Base-by-base conservation (phyloP, 805 yeast species). In the Metschnikowia cerradonensis region DNA sequence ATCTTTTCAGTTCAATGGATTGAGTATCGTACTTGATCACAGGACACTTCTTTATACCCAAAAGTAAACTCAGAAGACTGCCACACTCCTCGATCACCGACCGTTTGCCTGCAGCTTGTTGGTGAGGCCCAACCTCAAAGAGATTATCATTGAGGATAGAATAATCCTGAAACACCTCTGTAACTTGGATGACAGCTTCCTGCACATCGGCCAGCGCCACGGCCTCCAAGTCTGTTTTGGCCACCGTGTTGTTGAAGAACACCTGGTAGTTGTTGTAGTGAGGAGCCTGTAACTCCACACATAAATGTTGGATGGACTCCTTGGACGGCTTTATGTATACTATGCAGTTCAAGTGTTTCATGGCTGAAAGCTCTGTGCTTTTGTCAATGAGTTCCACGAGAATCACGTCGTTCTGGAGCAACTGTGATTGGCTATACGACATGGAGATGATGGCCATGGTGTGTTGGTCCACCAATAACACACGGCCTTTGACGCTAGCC, bases 171-270 rank as follows among this genome's bases (percentile, higher is more conserved):
- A 90, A 94, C 37, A 91, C 64, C 63, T 94, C 99, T 47, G 86
- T 82, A 4, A 94, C 90, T 52, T 80, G 80, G 4, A 77, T 71
- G 8, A 94, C 86, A 8, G 83, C 81, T 64, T 92, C 98, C 60
- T 83, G 75, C 62, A 88, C 94, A 66, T 94, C 99, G 2, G 88
- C 80, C 66, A 90, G 96, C 0, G 99, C 98, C 43, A 94, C 64
- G 46, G 88, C 76, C 64, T 94, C 99, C 58, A 94, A 67, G 55
- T 88, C 87, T 23, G 83, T 74, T 68, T 92, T 94, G 47, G 82
- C 76, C 31, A 91, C 77, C 14, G 82, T 73, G 64, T 90, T 90
- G 64, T 82, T 86, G 74, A 92, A 90, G 60, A 77, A 89, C 17
- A 94, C 65, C 60, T 85, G 84, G 67, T 94, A 94, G 34, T 75